phyloP scores from a whole-genome alignment of 202 grass and related monocot species.

The Hordeum pubiflorum region DNA sequence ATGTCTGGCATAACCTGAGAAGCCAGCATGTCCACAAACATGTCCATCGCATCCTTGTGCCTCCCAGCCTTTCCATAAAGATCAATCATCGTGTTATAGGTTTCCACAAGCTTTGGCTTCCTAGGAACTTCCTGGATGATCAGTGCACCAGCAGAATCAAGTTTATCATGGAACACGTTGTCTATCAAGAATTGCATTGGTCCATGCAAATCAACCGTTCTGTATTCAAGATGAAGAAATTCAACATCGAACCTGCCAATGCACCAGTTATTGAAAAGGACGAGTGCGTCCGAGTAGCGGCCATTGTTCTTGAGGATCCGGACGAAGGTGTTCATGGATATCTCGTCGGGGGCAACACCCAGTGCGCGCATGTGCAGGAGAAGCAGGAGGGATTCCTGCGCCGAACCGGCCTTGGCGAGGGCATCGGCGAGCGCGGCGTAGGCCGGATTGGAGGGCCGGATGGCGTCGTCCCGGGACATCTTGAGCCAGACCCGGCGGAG shows the following conservation, averaged over 20 bases:
- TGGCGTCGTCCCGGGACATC: slow-evolving; percentile 31
- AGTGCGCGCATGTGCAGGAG: slow-evolving; percentile 52
- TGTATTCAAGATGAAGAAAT: slow-evolving; percentile 42
- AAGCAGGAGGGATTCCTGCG: slow-evolving; percentile 46
- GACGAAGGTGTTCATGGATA: slow-evolving; percentile 63
- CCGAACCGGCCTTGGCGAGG: slow-evolving; percentile 51
- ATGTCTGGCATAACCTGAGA: slow-evolving; percentile 41
- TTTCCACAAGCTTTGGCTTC: slow-evolving; percentile 42
- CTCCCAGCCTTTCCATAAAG: slow-evolving; percentile 54
- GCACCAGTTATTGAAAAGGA: slow-evolving; percentile 53
- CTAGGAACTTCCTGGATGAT: neutral
- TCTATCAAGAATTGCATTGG: slow-evolving; percentile 43
- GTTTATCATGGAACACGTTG: slow-evolving; percentile 17
- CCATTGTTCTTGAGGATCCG: slow-evolving; percentile 54
- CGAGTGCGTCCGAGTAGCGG: slow-evolving; percentile 28
- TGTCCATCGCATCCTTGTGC: slow-evolving; percentile 41
- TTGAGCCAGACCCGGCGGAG: slow-evolving; percentile 37
- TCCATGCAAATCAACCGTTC: slow-evolving; percentile 13
- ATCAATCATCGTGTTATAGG: slow-evolving; percentile 60
- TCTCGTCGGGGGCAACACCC: slow-evolving; percentile 45
- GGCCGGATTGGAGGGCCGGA: slow-evolving; percentile 43
- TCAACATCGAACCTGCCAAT: slow-evolving; percentile 46
- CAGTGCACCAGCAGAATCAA: neutral
- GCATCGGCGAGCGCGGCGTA: slow-evolving; percentile 62
- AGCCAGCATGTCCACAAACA: slow-evolving; percentile 42